Base-by-base conservation (phyloP, 805 yeast species). In the Cyberlindnera suaveolens region DNA sequence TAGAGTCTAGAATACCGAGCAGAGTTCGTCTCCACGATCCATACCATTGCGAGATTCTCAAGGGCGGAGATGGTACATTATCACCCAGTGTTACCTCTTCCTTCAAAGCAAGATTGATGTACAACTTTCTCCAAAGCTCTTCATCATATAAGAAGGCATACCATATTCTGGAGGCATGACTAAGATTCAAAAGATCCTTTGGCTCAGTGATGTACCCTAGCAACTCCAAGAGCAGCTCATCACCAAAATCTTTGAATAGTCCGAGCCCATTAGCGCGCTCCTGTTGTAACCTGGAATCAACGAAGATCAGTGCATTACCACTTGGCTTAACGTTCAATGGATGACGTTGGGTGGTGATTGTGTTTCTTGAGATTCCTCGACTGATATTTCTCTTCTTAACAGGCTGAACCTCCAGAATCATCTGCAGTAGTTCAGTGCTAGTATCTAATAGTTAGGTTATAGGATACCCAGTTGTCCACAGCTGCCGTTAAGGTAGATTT, bases 1-100 rank as follows among this genome's bases (percentile, higher is more conserved):
- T 60, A 11, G 63, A 43, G 8, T 51, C 55, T 6, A 63, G 54
- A n/a, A 71, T 47, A 1, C 63, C 58, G 47, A 78, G 61, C 30
- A 75, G 65, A 3, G 91, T 79, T 32, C 74, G 65, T 51, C 90
- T 72, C 96, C 96, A 89, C 2, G 88, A 75, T 1, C 96, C 96
- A 27, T 54, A 59, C 96, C 96, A 88, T 30, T 51, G 50, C 2
- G 47, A 48, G 3, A 66, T 58, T 11, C 61, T 57, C 40, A 53
- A 48, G 2, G 68, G 63, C 10, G 50, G 49, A 6, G 54, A 50
- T 35, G 59, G 34, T 11, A 48, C 39, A 23, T 49, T 39, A 1
- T 31, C 38, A n/a, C 42, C 34, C 43, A 52, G 15, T 27, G 36
- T 30, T 33, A 39, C 19, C 38, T 51, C 45, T 34, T 49, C 52